Evolutionary conservation across 148 eudicot genomes (phyloP).

Genomic region (Salicornia ramosissima): DNA sequence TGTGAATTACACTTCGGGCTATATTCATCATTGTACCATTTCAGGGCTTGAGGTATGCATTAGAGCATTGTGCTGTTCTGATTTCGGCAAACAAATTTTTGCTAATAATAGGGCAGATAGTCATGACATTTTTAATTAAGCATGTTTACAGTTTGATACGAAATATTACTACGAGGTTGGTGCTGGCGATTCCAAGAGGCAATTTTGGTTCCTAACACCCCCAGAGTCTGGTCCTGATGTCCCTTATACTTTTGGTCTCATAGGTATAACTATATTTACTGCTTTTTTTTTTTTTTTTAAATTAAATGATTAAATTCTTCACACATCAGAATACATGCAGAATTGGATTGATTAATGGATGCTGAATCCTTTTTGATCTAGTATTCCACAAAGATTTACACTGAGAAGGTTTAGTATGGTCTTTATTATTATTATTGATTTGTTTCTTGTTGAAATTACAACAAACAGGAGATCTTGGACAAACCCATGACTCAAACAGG

Average conservation of each 20-base stretch:
- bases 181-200: constrained; percentile 41
- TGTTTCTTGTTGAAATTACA: background rate
- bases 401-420: background rate
- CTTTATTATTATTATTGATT: background rate
- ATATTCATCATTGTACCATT: constrained; percentile 75
- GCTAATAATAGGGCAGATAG: constrained; percentile 4
- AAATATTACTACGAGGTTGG: constrained; percentile 75
- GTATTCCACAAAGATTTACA: background rate
- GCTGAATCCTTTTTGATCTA: background rate
- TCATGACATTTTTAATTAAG: background rate
- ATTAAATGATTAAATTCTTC: no score
- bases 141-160: constrained; percentile 48
- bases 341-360: background rate
- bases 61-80: background rate
- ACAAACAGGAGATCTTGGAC: constrained; percentile 75
- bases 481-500: constrained; percentile 65
- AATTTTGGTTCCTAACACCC: constrained; percentile 78
- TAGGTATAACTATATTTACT: constrained; percentile 45
- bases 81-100: background rate
- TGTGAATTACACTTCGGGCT: constrained; percentile 72
- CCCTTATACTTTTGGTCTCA: constrained; percentile 84
- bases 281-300: background rate
- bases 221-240: constrained; percentile 71
- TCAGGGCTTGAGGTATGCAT: constrained; percentile 51
- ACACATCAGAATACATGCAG: background rate